Base-by-base conservation (phyloP, 1,139 yeast species). In the Kurtzmaniella natalensis region DNA sequence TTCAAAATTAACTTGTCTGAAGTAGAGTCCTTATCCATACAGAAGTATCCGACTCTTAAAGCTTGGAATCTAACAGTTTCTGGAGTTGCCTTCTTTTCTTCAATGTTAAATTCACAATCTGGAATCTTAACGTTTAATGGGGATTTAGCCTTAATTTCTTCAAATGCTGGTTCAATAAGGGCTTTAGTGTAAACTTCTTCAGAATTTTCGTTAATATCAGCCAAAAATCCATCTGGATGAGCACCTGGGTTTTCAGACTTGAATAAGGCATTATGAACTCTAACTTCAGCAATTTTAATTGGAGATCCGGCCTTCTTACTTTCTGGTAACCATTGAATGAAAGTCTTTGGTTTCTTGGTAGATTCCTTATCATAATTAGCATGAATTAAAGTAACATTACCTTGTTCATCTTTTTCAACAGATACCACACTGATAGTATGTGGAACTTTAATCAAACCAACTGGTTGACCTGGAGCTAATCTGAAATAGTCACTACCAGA, bases 41-140 rank as follows among this genome's bases (percentile, higher is more conserved):
- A 82, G 75, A 89, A 94, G 62, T 92, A 92, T 18, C 98, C 99
- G 34, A 87, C 92, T 64, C 99, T 81, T 59, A 94, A 75, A 20
- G 96, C 98, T 66, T 94, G 99, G 86, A 94, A 94, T 57, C 98
- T 77, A 24, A 86, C 85, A n/a, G 94, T 78, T 57, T 92, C 94
- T 23, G 84, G 81, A 31, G 66, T 64, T 18, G 72, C 74, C 31
- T 56, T 56, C 36, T 59, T 61, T 55, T 85, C 94, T 46, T 68
- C 69, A 45, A 83, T 83, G 52, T 79, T 76, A 54, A 83, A 83
- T 43, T 80, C 80, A 41, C 83, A 81, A 38, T 77, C 74, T 11
- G 80, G 76, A 37, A 75, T 64, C 28, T 78, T 78, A 44, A 79
- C 68, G 50, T 80, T 81, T 79, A 92, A 76, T 34, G 97, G 96